Evolutionary conservation across 495 filamentous ascomycete genomes (phyloP).

Genomic region (Apodospora peruviana): DNA sequence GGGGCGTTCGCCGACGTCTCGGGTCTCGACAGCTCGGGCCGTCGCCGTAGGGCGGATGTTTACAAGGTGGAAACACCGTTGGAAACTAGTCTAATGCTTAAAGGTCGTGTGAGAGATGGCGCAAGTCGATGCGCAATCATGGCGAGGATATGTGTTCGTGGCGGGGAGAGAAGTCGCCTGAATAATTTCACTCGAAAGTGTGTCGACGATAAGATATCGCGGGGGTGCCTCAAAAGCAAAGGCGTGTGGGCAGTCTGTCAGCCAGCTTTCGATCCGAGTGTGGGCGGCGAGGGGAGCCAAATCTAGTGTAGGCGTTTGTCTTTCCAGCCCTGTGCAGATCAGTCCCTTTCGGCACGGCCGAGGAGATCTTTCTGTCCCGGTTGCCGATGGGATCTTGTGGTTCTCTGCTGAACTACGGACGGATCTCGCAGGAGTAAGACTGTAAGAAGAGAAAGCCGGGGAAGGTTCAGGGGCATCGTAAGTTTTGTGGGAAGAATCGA

Average conservation of each 20-base stretch:
- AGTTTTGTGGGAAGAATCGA: no score
- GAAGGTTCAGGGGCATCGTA: no score
- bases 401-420: no score
- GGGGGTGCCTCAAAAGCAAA: not conserved
- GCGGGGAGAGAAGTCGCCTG: not conserved
- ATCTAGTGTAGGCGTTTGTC: not conserved
- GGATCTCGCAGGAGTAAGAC: no score
- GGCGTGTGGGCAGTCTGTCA: no score
- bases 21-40: constrained; percentile 4
- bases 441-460: no score
- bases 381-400: no score
- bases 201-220: not conserved
- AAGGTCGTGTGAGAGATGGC: not conserved
- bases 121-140: not conserved
- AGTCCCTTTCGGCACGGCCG: no score
- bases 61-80: not conserved
- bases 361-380: no score
- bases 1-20: constrained; percentile 4
- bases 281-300: not conserved
- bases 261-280: not conserved
- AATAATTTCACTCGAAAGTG: not conserved
- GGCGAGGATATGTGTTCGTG: not conserved
- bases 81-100: not conserved
- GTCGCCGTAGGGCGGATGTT: not conserved
- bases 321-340: no score